phyloP scores from a whole-genome alignment of 768 basidiomycete species.

The Lentinula raphanica region DNA sequence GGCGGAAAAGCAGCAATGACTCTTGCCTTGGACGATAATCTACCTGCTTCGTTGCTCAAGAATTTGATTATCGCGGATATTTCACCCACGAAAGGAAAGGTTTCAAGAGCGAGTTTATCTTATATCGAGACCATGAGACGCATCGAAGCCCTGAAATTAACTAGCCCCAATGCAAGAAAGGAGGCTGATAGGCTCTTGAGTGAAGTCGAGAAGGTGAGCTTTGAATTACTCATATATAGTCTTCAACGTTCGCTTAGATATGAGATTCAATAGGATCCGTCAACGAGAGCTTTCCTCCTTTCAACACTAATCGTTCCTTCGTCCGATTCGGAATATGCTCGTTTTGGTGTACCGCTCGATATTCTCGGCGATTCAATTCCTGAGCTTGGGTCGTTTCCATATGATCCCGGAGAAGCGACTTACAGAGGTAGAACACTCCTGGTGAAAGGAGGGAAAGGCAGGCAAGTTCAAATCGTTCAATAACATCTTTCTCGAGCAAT shows the following conservation, averaged over 20 bases:
- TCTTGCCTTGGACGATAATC: constrained; percentile 36
- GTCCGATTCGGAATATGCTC: constrained; percentile 28
- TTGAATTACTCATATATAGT: not conserved
- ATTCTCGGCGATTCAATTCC: constrained; percentile 55
- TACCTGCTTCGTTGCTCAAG: constrained; percentile 25
- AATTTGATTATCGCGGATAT: constrained; percentile 65
- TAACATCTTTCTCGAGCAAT: no score
- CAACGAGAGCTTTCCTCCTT: constrained; percentile 78
- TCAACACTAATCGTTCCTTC: constrained; percentile 66
- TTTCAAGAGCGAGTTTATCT: constrained; percentile 45
- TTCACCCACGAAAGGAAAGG: constrained; percentile 44
- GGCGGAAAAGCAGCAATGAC: constrained; percentile 67
- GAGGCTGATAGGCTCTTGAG: constrained; percentile 1
- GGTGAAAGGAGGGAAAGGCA: constrained; percentile 73
- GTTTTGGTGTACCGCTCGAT: constrained; percentile 71
- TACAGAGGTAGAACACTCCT: constrained; percentile 64
- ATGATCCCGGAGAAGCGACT: constrained; percentile 44
- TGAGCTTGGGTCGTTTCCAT: constrained; percentile 75
- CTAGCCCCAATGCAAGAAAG: not conserved
- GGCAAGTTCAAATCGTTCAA: constrained; percentile 36
- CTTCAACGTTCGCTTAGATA: not conserved
- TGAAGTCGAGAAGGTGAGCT: constrained; percentile 5
- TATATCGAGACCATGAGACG: constrained; percentile 54
- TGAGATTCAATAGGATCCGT: constrained; percentile 50
- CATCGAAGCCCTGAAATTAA: not conserved